Percentiles rank a stretch among this genome's conserved stretches.
phyloP scores from a whole-genome alignment of 768 basidiomycete species.

The Suillus weaverae region DNA sequence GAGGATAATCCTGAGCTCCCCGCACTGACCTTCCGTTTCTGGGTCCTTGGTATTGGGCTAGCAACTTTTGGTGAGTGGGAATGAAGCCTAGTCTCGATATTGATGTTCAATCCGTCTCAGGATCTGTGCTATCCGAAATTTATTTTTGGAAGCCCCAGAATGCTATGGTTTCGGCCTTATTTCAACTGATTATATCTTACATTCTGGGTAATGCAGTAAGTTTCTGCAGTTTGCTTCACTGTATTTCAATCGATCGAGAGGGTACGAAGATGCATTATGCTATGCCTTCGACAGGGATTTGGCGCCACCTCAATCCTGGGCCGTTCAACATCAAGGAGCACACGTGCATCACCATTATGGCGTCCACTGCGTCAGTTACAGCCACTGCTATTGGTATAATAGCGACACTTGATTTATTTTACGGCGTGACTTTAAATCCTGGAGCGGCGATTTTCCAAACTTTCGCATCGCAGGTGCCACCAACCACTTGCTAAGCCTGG shows the following conservation, averaged over 20 bases:
- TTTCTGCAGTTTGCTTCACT: conserved; percentile 27
- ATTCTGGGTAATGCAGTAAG: conserved; percentile 52
- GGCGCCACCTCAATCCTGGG: conserved; percentile 62
- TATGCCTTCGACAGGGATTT: conserved; percentile 25
- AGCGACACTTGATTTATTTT: conserved; percentile 58
- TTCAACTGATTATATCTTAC: conserved; percentile 57
- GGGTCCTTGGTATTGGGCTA: conserved; percentile 49
- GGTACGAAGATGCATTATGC: conserved; percentile 15
- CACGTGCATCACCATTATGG: conserved; percentile 61
- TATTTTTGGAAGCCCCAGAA: conserved; percentile 46
- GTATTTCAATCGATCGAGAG: neutral
- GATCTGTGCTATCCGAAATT: conserved; percentile 34
- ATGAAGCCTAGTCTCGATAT: conserved; percentile 10
- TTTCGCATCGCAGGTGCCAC: conserved; percentile 43
- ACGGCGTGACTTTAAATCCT: conserved; percentile 47
- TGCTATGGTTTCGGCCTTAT: conserved; percentile 53
- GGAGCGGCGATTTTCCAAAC: conserved; percentile 57
- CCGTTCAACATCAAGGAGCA: conserved; percentile 67
- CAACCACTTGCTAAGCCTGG: conserved; percentile 30
- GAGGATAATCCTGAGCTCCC: conserved; percentile 51
- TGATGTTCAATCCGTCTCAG: conserved; percentile 18
- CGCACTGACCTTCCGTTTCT: conserved; percentile 47
- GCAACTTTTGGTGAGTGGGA: conserved; percentile 41
- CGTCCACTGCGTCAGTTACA: conserved; percentile 58
- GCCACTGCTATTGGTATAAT: conserved; percentile 61